Conservation (phyloP, 257 asterid species). For the Ehretia macrophylla region DNA sequence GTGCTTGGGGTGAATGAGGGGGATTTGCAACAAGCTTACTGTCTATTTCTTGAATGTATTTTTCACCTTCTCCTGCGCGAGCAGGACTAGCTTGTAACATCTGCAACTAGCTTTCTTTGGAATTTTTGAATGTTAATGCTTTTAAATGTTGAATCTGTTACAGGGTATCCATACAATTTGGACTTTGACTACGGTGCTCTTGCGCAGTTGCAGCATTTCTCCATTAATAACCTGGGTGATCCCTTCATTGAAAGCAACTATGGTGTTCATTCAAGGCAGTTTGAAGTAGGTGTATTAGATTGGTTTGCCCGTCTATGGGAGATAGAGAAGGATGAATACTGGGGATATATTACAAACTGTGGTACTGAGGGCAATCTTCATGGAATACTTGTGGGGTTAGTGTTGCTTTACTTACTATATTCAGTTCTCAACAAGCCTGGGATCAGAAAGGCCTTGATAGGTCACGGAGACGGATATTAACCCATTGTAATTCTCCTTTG, state of each 20-base stretch:
- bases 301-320: slow-evolving; percentile 90
- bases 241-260: slow-evolving; percentile 95
- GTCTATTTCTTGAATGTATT: no score
- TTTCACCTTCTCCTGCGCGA: background rate
- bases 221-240: slow-evolving; percentile 87
- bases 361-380: no score
- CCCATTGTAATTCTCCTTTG: slow-evolving; percentile 12
- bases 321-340: slow-evolving; percentile 74
- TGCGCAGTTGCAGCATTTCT: slow-evolving; percentile 80
- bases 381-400: no score
- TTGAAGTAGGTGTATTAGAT: no score
- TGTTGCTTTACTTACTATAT: slow-evolving; percentile 6
- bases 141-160: slow-evolving; percentile 6
- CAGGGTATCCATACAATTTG: slow-evolving; percentile 93
- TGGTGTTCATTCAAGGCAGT: slow-evolving; percentile 91
- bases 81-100: background rate
- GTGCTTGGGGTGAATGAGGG: no score
- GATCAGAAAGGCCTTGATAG: slow-evolving; percentile 4
- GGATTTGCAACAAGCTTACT: no score
- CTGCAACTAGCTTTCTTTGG: background rate
- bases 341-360: slow-evolving; percentile 95
- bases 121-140: slow-evolving; percentile 2
- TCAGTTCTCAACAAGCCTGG: no score
- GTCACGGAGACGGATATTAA: slow-evolving; percentile 16
- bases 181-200: slow-evolving; percentile 94